Percentiles rank a stretch among this genome's conserved stretches.
These are phyloP conservation scores for Mallotus nudiflorus DNA, from an alignment of 345 rosid genomes.

Conservation along the genomic window DNA sequence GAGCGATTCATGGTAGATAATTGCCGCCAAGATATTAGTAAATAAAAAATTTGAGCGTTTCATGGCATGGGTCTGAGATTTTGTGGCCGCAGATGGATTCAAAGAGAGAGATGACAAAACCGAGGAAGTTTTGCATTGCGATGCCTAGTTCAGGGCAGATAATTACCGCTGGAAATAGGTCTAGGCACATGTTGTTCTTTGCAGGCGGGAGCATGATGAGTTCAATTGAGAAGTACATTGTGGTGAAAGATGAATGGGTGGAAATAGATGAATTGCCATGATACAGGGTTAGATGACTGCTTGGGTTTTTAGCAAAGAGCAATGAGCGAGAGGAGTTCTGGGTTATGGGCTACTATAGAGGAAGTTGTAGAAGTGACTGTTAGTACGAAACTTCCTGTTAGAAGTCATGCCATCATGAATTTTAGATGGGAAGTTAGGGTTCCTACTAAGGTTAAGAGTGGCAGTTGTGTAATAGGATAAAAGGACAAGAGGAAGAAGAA, in stretches of 20 bases:
- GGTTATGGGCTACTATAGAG: constrained; percentile 97
- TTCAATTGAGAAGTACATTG: constrained; percentile 73
- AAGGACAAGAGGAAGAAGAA: too few relatives aligned
- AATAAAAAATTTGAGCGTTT: too few relatives aligned
- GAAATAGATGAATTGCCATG: constrained; percentile 65
- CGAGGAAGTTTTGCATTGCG: constrained; percentile 76
- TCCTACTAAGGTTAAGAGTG: constrained; percentile 56
- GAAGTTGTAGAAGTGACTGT: constrained; percentile 71
- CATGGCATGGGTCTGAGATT: too few relatives aligned
- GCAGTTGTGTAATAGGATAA: too few relatives aligned
- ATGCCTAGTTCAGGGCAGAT: constrained; percentile 47
- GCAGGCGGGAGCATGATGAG: constrained; percentile 88
- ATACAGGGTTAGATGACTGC: constrained; percentile 84
- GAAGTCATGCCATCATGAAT: constrained; percentile 59
- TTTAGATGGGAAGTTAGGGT: constrained; percentile 94
- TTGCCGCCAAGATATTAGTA: too few relatives aligned
- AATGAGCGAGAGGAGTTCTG: constrained; percentile 62
- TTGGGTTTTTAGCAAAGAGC: constrained; percentile 56
- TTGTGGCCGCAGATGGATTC: too few relatives aligned
- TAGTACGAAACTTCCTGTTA: constrained; percentile 66
- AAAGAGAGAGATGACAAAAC: too few relatives aligned
- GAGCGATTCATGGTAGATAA: too few relatives aligned
- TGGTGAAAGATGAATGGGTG: constrained; percentile 69
- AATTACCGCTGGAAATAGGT: constrained; percentile 86
- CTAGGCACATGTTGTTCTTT: constrained; percentile 71